Evolutionary conservation across 192 early-diverging fungal genomes (phyloP).

Genomic region (Chytriomyces hyalinus): DNA sequence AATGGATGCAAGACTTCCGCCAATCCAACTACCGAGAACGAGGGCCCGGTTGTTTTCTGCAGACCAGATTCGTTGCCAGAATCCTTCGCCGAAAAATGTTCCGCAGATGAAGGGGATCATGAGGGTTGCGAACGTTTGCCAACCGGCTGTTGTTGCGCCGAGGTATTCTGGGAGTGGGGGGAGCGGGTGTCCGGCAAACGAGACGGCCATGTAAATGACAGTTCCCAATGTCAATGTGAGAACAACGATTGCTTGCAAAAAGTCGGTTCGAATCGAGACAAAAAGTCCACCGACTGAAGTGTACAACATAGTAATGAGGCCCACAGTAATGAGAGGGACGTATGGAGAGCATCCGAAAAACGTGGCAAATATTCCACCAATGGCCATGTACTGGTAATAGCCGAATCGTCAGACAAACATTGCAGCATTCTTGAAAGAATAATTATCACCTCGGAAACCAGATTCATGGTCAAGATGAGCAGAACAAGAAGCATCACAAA

Average conservation of each 20-base stretch:
- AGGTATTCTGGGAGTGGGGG: slow-evolving; percentile 41
- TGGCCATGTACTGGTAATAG: slow-evolving; percentile 42
- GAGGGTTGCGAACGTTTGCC: slow-evolving; percentile 47
- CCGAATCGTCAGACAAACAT: slow-evolving; percentile 27
- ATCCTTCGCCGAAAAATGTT: slow-evolving; percentile 56
- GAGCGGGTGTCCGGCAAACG: slow-evolving; percentile 32
- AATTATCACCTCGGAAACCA: background rate
- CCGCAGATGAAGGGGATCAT: slow-evolving; percentile 44
- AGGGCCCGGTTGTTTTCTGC: slow-evolving; percentile 42
- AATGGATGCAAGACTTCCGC: slow-evolving; percentile 31
- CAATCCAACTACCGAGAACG: slow-evolving; percentile 39
- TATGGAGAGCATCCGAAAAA: slow-evolving; percentile 41
- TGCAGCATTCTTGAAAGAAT: background rate
- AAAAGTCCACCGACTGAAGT: slow-evolving; percentile 56
- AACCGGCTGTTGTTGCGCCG: slow-evolving; percentile 43
- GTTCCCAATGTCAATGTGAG: slow-evolving; percentile 39
- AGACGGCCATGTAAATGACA: slow-evolving; percentile 48
- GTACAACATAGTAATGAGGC: slow-evolving; percentile 52
- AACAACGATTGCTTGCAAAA: slow-evolving; percentile 44
- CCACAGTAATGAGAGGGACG: slow-evolving; percentile 50
- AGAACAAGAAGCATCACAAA: slow-evolving; percentile 48
- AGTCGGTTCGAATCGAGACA: slow-evolving; percentile 53
- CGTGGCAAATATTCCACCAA: slow-evolving; percentile 44
- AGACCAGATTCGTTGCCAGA: slow-evolving; percentile 63
- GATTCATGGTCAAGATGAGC: slow-evolving; percentile 45